phyloP scores from a whole-genome alignment of 2,329 filamentous ascomycete genomes.

The Clonostachys solani region DNA sequence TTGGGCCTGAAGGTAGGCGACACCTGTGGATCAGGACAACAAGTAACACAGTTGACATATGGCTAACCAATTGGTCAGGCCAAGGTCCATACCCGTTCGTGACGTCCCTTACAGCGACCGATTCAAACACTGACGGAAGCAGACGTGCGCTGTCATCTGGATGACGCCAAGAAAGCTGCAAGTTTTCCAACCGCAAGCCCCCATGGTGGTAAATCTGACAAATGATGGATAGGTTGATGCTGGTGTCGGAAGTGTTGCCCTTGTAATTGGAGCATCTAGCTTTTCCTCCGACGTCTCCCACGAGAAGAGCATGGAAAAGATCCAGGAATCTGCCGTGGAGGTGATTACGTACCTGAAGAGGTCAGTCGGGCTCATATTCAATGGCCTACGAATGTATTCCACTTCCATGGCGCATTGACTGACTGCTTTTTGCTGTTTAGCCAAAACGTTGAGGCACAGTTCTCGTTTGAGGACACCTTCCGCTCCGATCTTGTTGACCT shows the following conservation, averaged over 20 bases:
- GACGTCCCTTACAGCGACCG: neutral
- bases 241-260: slow-evolving; percentile 74
- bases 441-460: slow-evolving; percentile 20
- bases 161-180: slow-evolving; percentile 13
- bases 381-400: no score
- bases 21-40: no score
- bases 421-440: neutral
- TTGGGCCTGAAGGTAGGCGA: slow-evolving; percentile 62
- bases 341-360: slow-evolving; percentile 83
- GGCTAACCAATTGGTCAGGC: slow-evolving; percentile 5
- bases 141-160: slow-evolving; percentile 16
- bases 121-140: neutral
- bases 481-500: slow-evolving; percentile 79
- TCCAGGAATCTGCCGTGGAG: slow-evolving; percentile 67
- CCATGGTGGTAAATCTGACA: neutral
- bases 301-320: slow-evolving; percentile 83
- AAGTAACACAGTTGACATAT: no score
- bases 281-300: slow-evolving; percentile 79
- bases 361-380: slow-evolving; percentile 4
- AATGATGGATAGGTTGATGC: neutral
- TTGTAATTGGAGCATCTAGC: slow-evolving; percentile 78
- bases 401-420: no score
- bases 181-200: no score
- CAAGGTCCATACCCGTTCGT: slow-evolving; percentile 22
- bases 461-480: slow-evolving; percentile 79